Base-by-base conservation (phyloP, 163 green algal genomes). In the Scenedesmus sp. region DNA sequence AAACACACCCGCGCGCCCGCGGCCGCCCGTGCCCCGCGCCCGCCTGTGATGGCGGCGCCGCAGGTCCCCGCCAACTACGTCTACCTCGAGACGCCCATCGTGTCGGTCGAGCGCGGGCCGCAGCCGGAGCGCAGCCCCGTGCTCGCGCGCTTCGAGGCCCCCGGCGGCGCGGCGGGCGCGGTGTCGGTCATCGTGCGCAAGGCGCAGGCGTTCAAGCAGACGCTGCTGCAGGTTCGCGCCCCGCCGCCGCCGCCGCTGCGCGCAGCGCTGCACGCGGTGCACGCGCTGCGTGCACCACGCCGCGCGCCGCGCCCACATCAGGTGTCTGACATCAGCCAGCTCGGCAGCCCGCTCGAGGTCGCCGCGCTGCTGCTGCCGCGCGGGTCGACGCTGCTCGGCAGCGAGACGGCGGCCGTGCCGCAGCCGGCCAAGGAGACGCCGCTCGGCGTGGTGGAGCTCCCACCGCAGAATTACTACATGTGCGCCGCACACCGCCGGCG, bases 401-500 rank as follows among this genome's bases (percentile, higher is more conserved):
- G 50, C 51, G 36, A 36, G 28, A 64, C 42, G 22, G 24, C 71
- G 53, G n/a, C 31, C 36, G 75, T 77, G 60, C 36, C 44, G 4
- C 63, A 74, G 44, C 84, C 84, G 28, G 64, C 80, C 22, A 83
- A 63, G 56, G 26, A 84, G 50, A 88, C 80, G 3, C 56, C 70
- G 3, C 29, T 85, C 1, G 84, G 84, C 4, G 15, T 45, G 5
- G 80, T 88, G 39, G 84, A 87, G 14, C 24, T 88, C 3, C 84
- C 84, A 4, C 84, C 84, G 26, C 78, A 85, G 31, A 87, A 26
- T 28, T 88, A 88, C 60, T 88, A 85, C 75, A 63, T 33, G 83
- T 86, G 64, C 70, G 17, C 51, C 53, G 31, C 15, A 14, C 66
- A 31, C 22, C 64, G 31, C 29, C 9, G 1, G 10, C 20, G 65